Base-by-base conservation (phyloP, 2,329 filamentous ascomycete genomes). In the Leptographium radiaticola region DNA sequence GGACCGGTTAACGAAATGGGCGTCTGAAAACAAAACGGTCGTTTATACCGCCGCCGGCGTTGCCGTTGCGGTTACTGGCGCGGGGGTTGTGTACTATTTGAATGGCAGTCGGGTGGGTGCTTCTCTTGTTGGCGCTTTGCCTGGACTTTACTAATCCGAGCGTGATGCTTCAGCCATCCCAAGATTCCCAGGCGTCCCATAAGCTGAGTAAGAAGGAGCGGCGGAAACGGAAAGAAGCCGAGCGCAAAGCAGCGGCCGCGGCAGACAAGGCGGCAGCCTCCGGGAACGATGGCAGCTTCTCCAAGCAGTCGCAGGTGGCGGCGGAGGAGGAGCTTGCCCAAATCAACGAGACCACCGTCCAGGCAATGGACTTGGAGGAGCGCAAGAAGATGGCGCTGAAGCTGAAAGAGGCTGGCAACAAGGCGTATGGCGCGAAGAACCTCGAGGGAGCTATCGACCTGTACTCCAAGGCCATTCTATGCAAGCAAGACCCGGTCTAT, bases 1-100 rank as follows among this genome's bases (percentile, higher is more conserved):
- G 89, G 88, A 95, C 69, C 85, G 90, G 64, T 75, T 96, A 71
- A 86, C 89, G 60, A 84, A 76, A 65, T 98, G 93, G 91, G 89
- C 87, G 15, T 87, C 89, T 2, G 91, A 97, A 68, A 90, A 98
- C 74, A 97, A 96, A 75, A 86, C 88, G 49, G 79, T 91, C 53
- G 90, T 95, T 59, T 98, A 96, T 71, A 96, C 93, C 61, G 88
- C 97, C 71, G 93, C 91, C 54, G 93, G 93, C 64, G 87, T 95
- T 56, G 91, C 91, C 53, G 80, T 95, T 49, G 89, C 96, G 45
- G 87, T 95, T 54, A 93, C 89, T 15, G 88, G 87, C 57, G 91
- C 90, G 38, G 91, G 93, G 62, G 87, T 88, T 45, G 85, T 95
- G 65, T 98, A 97, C 75, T 97, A 96, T 70, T 75, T 95, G 61